A percentile compares a stretch with the other conserved stretches of the same genome.
Evolutionary conservation across 78 protist species (phyloP).

Genomic region (Tieghemostelium lacteum): DNA sequence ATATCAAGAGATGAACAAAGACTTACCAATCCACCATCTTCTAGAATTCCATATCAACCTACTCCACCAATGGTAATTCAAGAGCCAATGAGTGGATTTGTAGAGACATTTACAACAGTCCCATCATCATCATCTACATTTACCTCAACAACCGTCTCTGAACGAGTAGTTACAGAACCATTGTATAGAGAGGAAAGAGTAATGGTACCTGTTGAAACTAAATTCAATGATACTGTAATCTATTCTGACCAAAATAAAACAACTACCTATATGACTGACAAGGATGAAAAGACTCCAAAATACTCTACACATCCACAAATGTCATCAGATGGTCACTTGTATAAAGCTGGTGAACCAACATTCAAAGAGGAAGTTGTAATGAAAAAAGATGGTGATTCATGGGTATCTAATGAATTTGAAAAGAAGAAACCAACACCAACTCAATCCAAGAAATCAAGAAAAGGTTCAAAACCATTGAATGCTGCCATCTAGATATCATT

Average conservation of each 20-base stretch:
- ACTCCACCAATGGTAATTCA: not conserved
- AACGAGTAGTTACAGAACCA: not conserved
- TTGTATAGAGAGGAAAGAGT: not conserved
- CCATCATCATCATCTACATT: not conserved
- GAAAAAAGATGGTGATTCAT: slow-evolving; percentile 13
- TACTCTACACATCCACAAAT: not conserved
- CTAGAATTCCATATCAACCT: not conserved
- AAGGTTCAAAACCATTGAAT: no score
- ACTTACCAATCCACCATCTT: not conserved
- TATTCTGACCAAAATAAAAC: not conserved
- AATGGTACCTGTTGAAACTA: not conserved
- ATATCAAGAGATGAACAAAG: slow-evolving; percentile 1
- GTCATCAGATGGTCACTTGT: not conserved
- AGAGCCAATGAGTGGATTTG: not conserved
- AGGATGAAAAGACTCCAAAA: not conserved
- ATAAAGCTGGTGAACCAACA: not conserved
- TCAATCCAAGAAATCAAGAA: no score
- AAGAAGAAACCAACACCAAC: no score
- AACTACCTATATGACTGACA: not conserved
- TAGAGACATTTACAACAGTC: not conserved
- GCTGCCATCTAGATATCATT: no score
- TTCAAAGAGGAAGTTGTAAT: not conserved
- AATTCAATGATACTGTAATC: not conserved
- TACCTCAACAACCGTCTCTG: not conserved
- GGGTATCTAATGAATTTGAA: slow-evolving; percentile 24